phyloP scores from a whole-genome alignment of 306 rosid genomes.

The Sesbania bispinosa region DNA sequence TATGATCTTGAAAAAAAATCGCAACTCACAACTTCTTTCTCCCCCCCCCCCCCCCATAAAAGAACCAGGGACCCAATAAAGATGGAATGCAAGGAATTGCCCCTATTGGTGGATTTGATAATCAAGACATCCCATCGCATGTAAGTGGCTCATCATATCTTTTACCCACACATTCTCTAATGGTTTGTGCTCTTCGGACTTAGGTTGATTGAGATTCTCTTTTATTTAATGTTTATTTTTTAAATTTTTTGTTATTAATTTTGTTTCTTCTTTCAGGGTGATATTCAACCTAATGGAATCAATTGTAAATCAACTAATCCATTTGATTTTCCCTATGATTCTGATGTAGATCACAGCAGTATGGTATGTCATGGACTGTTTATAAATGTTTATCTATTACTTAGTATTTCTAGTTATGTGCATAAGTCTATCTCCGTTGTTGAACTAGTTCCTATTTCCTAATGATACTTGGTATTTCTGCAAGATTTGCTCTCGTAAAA shows the following conservation, averaged over 20 bases:
- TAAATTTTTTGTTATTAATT: background rate
- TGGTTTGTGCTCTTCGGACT: conserved; percentile 42
- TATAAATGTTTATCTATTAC: background rate
- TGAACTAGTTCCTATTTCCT: background rate
- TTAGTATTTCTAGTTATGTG: background rate
- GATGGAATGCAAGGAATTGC: conserved; percentile 26
- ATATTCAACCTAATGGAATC: conserved; percentile 31
- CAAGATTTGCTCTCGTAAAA: background rate
- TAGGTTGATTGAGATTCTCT: conserved; percentile 19
- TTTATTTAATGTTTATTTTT: background rate
- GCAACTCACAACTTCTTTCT: background rate
- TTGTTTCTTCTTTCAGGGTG: conserved; percentile 45
- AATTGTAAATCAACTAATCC: conserved; percentile 64
- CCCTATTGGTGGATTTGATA: conserved; percentile 28
- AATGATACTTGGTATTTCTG: background rate
- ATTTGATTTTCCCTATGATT: conserved; percentile 65
- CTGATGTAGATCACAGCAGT: conserved; percentile 51
- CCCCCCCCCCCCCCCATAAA: background rate
- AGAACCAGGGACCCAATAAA: conserved; percentile 32
- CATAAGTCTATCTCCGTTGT: background rate
- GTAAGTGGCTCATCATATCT: conserved; percentile 23
- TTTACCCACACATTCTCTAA: conserved; percentile 28
- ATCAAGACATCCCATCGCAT: conserved; percentile 26
- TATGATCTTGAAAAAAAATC: conserved; percentile 9
- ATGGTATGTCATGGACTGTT: conserved; percentile 40